phyloP scores from a whole-genome alignment of 2,329 filamentous ascomycete genomes.

The Colletotrichum sp. region DNA sequence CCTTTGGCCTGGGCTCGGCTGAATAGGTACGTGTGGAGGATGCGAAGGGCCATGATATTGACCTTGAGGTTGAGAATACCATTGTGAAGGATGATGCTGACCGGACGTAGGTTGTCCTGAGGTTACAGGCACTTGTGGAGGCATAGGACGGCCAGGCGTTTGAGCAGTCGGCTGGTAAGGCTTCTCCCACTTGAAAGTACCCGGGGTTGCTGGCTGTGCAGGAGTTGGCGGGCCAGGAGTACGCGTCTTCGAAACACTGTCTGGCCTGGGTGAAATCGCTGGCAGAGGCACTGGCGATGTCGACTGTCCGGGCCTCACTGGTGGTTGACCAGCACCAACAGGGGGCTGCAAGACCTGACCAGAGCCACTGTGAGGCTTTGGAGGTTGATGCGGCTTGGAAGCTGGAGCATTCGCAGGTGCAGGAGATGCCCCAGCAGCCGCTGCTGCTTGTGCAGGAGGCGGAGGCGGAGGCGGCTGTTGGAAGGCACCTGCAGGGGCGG shows the following conservation, averaged over 20 bases:
- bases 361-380: slow-evolving; percentile 33
- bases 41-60: slow-evolving; percentile 15
- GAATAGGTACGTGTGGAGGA: slow-evolving; percentile 10
- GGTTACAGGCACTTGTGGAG: neutral
- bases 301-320: slow-evolving; percentile 25
- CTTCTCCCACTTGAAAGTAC: slow-evolving; percentile 45
- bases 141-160: slow-evolving; percentile 24
- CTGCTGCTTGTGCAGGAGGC: neutral
- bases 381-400: slow-evolving; percentile 37
- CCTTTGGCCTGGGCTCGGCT: slow-evolving; percentile 13
- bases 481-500: neutral
- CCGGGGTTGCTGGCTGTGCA: slow-evolving; percentile 27
- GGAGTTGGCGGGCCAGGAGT: slow-evolving; percentile 32
- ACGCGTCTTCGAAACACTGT: slow-evolving; percentile 33
- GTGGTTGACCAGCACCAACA: slow-evolving; percentile 33
- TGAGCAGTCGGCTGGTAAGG: slow-evolving; percentile 41
- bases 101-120: slow-evolving; percentile 8
- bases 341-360: slow-evolving; percentile 42
- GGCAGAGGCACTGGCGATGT: slow-evolving; percentile 26
- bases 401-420: slow-evolving; percentile 19
- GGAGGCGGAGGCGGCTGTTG: slow-evolving; percentile 9
- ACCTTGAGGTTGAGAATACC: slow-evolving; percentile 15
- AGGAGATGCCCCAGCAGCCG: neutral
- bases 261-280: slow-evolving; percentile 37
- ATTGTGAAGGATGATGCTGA: slow-evolving; percentile 22